Evolutionary conservation across 208 protist genomes (phyloP), one percentile per base, ranked within the genome.

Genomic region (Crithidia thermophila): DNA sequence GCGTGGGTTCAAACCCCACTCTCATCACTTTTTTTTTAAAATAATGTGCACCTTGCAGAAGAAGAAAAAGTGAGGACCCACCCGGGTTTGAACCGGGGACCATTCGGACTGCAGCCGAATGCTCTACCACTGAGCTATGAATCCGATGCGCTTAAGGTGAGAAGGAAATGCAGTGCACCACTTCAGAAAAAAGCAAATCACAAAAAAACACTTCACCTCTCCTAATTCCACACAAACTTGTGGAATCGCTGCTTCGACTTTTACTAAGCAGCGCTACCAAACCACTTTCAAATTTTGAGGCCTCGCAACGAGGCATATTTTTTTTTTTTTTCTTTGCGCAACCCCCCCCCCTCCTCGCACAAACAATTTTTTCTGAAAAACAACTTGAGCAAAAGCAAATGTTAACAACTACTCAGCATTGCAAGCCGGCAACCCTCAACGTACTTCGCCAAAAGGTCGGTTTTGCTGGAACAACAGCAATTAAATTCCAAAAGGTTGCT

Each of bases 31-130:
- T 75, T 72, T 65, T 64, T 60, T 59, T 51, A 14, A n/a, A 55
- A 56, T 51, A 11, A 2, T 50, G 10, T 2, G 42, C 30, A 11
- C 16, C 7, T 9, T 10, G 11, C 21, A 59, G 10, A 4, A 10
- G 2, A 31, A 18, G 9, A 73, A 0, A 91, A 94, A 91, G 52
- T 13, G 13, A 96, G 91, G 91, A 94, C 87, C 88, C 91, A 97
- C 77, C 91, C 89, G 91, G 91, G 85, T 93, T 97, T 95, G 91
- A 97, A 97, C 91, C 91, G 87, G 91, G 77, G 91, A 94, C 91
- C 91, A 87, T 85, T 94, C 91, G 91, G 91, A 97, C 89, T 97
- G 91, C 91, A 97, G 91, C 90, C 90, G 90, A 94, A 87, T 84
- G 90, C 87, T 95, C 90, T 95, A 95, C 90, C 90, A 91, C 40